These are phyloP conservation scores for Lactarius evosmus DNA, from an alignment of 768 basidiomycete species.

Conservation along the genomic window DNA sequence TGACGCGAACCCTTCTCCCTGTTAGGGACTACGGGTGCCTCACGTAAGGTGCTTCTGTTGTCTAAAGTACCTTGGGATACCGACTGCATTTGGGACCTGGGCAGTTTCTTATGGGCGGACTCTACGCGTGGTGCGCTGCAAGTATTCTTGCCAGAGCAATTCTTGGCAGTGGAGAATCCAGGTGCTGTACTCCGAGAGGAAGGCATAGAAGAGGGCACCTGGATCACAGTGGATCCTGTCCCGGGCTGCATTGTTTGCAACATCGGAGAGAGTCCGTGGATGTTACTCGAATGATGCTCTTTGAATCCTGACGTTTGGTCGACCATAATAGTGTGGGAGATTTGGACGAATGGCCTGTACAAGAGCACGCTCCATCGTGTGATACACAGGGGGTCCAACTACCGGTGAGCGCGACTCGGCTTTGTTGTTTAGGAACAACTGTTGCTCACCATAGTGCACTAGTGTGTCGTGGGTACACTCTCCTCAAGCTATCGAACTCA, in stretches of 20 bases:
- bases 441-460: neutral
- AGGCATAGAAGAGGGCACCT: constrained; percentile 55
- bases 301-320: constrained; percentile 2
- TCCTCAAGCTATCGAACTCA: neutral
- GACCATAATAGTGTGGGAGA: constrained; percentile 74
- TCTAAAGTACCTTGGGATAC: neutral
- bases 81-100: constrained; percentile 20
- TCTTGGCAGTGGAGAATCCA: constrained; percentile 30
- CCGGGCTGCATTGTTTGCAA: constrained; percentile 86
- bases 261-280: constrained; percentile 77
- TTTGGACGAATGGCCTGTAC: constrained; percentile 87
- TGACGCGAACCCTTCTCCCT: constrained; percentile 5
- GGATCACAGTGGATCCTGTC: constrained; percentile 85
- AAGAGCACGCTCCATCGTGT: constrained; percentile 88
- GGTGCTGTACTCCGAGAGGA: constrained; percentile 45
- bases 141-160: constrained; percentile 60
- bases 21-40: constrained; percentile 85
- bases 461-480: constrained; percentile 65
- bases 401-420: constrained; percentile 39
- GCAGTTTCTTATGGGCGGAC: constrained; percentile 85
- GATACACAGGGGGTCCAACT: constrained; percentile 70
- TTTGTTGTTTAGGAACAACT: neutral
- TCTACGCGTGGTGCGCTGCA: constrained; percentile 77
- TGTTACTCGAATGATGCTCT: neutral
- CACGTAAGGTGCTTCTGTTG: constrained; percentile 49